phyloP scores from a whole-genome alignment of 345 rosid genomes.

The Hibiscus syriacus region DNA sequence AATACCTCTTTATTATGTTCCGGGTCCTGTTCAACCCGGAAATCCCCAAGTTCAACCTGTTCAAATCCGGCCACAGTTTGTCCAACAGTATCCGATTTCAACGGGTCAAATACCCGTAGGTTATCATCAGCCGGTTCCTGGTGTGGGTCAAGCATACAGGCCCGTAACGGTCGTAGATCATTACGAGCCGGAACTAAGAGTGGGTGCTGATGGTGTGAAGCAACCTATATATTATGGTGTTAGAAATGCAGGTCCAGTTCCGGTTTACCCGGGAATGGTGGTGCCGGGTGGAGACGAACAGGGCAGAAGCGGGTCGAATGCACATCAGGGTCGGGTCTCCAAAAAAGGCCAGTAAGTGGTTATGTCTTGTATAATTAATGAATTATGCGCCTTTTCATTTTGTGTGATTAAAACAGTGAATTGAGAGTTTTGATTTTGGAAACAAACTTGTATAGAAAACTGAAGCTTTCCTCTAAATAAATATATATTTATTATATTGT shows the following conservation, averaged over 20 bases:
- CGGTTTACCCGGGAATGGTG: slow-evolving; percentile 50
- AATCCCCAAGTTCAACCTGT: slow-evolving; percentile 43
- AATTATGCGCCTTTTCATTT: too few relatives aligned
- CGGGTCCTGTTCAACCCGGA: slow-evolving; percentile 36
- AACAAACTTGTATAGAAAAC: background rate
- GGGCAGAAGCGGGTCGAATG: slow-evolving; percentile 35
- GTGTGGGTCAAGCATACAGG: slow-evolving; percentile 58
- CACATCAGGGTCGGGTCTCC: slow-evolving; percentile 34
- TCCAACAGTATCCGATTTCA: slow-evolving; percentile 41
- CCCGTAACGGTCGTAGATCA: slow-evolving; percentile 36
- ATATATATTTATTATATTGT: too few relatives aligned
- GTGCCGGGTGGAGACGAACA: slow-evolving; percentile 51
- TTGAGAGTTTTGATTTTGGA: background rate
- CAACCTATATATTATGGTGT: slow-evolving; percentile 63
- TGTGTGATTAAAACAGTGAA: background rate
- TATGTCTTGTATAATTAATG: too few relatives aligned
- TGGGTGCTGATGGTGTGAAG: slow-evolving; percentile 40
- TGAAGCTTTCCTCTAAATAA: background rate
- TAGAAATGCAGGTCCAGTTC: slow-evolving; percentile 39
- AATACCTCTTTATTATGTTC: slow-evolving; percentile 62
- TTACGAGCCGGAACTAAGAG: slow-evolving; percentile 22
- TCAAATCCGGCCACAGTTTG: slow-evolving; percentile 37
- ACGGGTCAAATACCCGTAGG: slow-evolving; percentile 56
- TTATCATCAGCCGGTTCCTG: slow-evolving; percentile 48
- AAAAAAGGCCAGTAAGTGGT: slow-evolving; percentile 14